These are phyloP conservation scores for Leucoagaricus sp. DNA, from an alignment of 1,284 basidiomycete species.

Conservation along the genomic window DNA sequence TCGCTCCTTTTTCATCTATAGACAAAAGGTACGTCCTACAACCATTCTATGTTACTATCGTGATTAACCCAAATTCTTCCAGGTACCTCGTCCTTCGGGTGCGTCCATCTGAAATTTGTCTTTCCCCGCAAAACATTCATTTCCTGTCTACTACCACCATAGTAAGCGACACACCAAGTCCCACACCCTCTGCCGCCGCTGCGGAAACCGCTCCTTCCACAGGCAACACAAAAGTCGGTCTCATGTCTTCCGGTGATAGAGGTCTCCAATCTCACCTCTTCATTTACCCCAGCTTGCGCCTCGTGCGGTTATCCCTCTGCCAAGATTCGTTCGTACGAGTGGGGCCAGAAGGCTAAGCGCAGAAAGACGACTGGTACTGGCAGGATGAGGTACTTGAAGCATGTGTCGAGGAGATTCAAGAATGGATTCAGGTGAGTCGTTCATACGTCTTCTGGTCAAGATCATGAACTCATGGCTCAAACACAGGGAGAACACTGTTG, in stretches of 20 bases:
- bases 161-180: slow-evolving; percentile 99
- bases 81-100: slow-evolving; percentile 20
- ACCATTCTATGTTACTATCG: neutral
- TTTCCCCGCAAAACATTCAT: neutral
- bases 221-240: slow-evolving; percentile 98
- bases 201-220: slow-evolving; percentile 93
- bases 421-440: slow-evolving; percentile 86
- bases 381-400: slow-evolving; percentile 94
- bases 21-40: slow-evolving; percentile 17
- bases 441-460: neutral
- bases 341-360: slow-evolving; percentile 99
- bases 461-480: neutral
- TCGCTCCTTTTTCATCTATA: neutral
- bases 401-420: slow-evolving; percentile 93
- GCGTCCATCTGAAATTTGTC: neutral
- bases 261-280: neutral
- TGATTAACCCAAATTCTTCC: neutral
- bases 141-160: slow-evolving; percentile 14
- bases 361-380: slow-evolving; percentile 99
- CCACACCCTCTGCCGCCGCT: slow-evolving; percentile 96
- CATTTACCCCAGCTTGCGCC: slow-evolving; percentile 69
- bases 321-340: slow-evolving; percentile 95
- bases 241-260: slow-evolving; percentile 31
- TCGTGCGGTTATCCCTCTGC: slow-evolving; percentile 97
- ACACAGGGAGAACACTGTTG: slow-evolving; percentile 79